Evolutionary conservation across 768 basidiomycete species (phyloP).

Genomic region (Russula sp.): DNA sequence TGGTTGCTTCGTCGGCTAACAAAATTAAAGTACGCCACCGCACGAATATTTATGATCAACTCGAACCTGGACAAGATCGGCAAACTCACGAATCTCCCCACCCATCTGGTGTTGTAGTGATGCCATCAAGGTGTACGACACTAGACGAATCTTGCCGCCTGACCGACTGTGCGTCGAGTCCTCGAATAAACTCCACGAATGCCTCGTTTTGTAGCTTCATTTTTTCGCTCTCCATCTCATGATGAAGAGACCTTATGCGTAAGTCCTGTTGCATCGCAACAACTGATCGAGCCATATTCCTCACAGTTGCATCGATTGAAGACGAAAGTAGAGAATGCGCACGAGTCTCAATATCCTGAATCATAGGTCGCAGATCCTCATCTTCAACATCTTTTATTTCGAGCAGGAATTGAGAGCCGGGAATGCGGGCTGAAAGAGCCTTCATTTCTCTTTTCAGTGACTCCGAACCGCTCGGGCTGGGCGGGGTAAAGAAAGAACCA

Average conservation of each 20-base stretch:
- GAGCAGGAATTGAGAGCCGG: constrained; percentile 12
- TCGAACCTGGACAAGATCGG: background rate
- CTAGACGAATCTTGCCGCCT: constrained; percentile 2
- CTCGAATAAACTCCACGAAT: constrained; percentile 3
- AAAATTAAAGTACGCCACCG: background rate
- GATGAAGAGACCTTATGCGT: background rate
- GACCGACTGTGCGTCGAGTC: background rate
- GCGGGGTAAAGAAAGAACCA: background rate
- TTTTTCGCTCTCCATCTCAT: constrained; percentile 1
- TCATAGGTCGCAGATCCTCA: background rate
- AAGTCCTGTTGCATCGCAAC: constrained; percentile 5
- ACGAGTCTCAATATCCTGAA: background rate
- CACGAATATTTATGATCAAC: background rate
- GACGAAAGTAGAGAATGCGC: constrained; percentile 1
- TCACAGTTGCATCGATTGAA: constrained; percentile 1
- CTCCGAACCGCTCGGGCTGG: background rate
- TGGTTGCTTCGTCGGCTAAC: no score
- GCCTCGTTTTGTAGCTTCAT: background rate
- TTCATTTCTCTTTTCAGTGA: constrained; percentile 4
- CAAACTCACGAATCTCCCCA: background rate
- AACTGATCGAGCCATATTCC: background rate
- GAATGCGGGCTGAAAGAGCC: background rate
- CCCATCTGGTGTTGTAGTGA: background rate
- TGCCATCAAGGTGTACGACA: background rate
- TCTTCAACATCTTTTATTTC: background rate